These are phyloP conservation scores for Eugenia klotzschiana DNA, from an alignment of 441 rosid genomes.

Conservation along the genomic window DNA sequence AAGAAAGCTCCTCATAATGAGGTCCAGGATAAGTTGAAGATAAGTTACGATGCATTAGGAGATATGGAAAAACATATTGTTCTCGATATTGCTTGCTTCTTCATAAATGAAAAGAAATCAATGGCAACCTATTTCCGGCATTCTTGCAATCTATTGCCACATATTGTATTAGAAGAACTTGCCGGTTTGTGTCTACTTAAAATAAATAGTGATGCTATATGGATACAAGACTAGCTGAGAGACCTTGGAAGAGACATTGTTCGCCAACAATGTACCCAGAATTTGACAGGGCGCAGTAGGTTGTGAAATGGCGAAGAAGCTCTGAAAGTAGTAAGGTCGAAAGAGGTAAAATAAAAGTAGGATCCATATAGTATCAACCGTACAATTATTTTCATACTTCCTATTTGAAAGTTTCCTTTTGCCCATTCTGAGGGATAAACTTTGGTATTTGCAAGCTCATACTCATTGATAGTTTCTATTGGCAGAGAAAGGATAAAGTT, in stretches of 20 bases:
- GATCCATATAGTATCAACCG: background rate
- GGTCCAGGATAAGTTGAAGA: too few relatives aligned
- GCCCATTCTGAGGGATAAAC: background rate
- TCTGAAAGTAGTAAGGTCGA: background rate
- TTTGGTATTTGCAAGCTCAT: background rate
- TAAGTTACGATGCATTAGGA: too few relatives aligned
- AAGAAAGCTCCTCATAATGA: too few relatives aligned
- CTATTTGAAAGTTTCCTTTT: background rate
- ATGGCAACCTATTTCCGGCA: background rate
- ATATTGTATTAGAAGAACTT: background rate
- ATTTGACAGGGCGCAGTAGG: background rate
- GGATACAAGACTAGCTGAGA: background rate
- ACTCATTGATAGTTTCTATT: background rate
- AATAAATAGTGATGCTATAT: background rate
- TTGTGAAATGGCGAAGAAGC: background rate
- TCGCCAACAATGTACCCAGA: rapidly evolving
- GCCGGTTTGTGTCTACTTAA: background rate
- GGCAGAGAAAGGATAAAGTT: background rate
- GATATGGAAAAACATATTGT: too few relatives aligned
- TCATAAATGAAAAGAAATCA: background rate
- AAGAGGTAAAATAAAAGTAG: background rate
- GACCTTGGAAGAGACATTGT: background rate
- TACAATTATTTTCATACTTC: background rate
- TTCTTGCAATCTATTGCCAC: background rate
- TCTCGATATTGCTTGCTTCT: background rate